phyloP scores from a whole-genome alignment of 805 yeast genomes.

The Lipomyces chichibuensis region DNA sequence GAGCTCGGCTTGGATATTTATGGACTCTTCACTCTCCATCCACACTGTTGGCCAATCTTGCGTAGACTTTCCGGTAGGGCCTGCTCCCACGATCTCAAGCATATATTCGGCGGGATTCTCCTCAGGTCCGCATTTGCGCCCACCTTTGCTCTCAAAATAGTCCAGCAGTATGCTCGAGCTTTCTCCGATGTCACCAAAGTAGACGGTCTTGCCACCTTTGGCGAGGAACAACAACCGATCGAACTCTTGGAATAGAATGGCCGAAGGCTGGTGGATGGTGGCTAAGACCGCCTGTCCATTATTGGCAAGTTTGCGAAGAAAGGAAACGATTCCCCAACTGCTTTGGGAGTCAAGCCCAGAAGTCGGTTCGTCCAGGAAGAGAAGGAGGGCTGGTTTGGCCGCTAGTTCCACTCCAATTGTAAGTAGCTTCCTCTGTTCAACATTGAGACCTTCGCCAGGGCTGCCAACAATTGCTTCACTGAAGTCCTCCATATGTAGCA shows the following conservation, averaged over 20 bases:
- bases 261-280: conserved; percentile 78
- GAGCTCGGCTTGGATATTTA: not conserved
- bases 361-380: conserved; percentile 69
- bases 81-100: conserved; percentile 59
- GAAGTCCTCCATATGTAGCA: conserved; percentile 68
- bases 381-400: conserved; percentile 64
- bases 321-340: conserved; percentile 70
- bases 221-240: conserved; percentile 68
- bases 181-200: conserved; percentile 77
- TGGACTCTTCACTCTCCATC: not conserved
- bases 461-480: conserved; percentile 81
- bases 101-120: conserved; percentile 91
- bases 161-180: conserved; percentile 59
- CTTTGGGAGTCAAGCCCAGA: conserved; percentile 66
- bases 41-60: conserved; percentile 56
- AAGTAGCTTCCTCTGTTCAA: conserved; percentile 66
- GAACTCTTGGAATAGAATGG: conserved; percentile 65
- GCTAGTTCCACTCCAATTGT: conserved; percentile 74
- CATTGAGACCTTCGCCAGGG: conserved; percentile 71
- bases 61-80: conserved; percentile 41
- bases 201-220: conserved; percentile 77
- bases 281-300: conserved; percentile 75
- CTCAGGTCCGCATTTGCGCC: conserved; percentile 63
- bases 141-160: conserved; percentile 71
- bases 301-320: conserved; percentile 65